These are phyloP conservation scores for Heterobasidion irregulare DNA, from an alignment of 1,284 basidiomycete genomes.

Conservation along the genomic window DNA sequence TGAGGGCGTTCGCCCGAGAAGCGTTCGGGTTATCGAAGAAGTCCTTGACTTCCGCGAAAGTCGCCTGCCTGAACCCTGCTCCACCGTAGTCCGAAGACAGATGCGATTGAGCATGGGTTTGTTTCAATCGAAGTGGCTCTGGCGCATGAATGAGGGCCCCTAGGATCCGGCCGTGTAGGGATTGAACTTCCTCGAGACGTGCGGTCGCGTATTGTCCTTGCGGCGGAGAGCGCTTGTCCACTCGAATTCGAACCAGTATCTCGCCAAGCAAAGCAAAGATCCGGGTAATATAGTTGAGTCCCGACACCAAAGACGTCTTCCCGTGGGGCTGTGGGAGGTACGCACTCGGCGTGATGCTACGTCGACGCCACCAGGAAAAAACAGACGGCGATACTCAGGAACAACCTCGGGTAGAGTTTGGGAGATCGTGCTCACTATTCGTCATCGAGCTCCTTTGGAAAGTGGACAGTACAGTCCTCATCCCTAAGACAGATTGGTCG, in stretches of 20 bases:
- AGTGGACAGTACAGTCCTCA: constrained; percentile 81
- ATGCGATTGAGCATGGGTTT: constrained; percentile 35
- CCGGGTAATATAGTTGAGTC: constrained; percentile 79
- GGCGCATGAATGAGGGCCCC: constrained; percentile 62
- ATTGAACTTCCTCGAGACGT: constrained; percentile 71
- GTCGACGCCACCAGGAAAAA: constrained; percentile 2
- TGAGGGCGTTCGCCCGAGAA: constrained; percentile 71
- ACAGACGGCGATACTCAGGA: constrained; percentile 12
- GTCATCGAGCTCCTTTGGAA: constrained; percentile 78
- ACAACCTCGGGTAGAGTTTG: constrained; percentile 5
- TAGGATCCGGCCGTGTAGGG: constrained; percentile 65
- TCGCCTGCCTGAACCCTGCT: constrained; percentile 66
- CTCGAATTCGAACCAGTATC: constrained; percentile 75
- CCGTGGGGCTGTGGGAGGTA: constrained; percentile 78
- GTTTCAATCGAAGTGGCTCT: constrained; percentile 62
- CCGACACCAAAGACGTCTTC: constrained; percentile 75
- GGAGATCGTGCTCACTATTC: constrained; percentile 57
- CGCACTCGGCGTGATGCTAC: constrained; percentile 69
- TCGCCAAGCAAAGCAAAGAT: constrained; percentile 79
- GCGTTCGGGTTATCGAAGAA: constrained; percentile 87
- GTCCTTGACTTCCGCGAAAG: constrained; percentile 79
- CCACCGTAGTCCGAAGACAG: constrained; percentile 56
- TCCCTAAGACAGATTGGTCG: constrained; percentile 76
- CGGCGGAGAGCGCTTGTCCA: constrained; percentile 76
- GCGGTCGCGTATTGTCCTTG: constrained; percentile 78